These are phyloP conservation scores for Golubevia sp. DNA, from an alignment of 1,284 basidiomycete species.

Conservation along the genomic window DNA sequence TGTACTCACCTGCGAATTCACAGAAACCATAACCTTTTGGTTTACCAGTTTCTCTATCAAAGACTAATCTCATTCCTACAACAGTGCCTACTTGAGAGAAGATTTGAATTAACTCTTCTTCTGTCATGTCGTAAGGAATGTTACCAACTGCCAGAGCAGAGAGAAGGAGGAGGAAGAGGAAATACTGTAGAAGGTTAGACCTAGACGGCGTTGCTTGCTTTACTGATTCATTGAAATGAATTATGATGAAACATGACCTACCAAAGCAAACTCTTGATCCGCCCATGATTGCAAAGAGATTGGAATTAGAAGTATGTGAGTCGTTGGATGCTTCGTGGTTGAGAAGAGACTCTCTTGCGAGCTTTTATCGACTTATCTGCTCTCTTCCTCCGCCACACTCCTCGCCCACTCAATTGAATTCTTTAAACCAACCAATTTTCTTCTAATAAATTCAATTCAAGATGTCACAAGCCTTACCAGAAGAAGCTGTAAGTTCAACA, in stretches of 20 bases:
- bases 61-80: constrained; percentile 53
- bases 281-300: background rate
- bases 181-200: constrained; percentile 22
- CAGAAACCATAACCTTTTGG: constrained; percentile 61
- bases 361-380: background rate
- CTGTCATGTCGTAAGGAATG: constrained; percentile 59
- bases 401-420: no score
- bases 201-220: constrained; percentile 6
- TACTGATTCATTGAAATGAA: no score
- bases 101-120: constrained; percentile 56
- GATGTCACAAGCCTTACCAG: background rate
- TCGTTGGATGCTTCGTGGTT: background rate
- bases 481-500: constrained; percentile 13
- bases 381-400: background rate
- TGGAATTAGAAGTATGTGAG: background rate
- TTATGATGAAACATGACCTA: no score
- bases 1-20: constrained; percentile 44
- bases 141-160: constrained; percentile 42
- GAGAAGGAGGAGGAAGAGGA: constrained; percentile 5
- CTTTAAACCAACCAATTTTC: no score
- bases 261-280: background rate
- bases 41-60: constrained; percentile 57
- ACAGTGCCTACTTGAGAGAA: constrained; percentile 57
- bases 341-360: background rate
- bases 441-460: background rate